Base-by-base conservation (phyloP, 345 rosid species). In the Aquilaria yunnanensis region DNA sequence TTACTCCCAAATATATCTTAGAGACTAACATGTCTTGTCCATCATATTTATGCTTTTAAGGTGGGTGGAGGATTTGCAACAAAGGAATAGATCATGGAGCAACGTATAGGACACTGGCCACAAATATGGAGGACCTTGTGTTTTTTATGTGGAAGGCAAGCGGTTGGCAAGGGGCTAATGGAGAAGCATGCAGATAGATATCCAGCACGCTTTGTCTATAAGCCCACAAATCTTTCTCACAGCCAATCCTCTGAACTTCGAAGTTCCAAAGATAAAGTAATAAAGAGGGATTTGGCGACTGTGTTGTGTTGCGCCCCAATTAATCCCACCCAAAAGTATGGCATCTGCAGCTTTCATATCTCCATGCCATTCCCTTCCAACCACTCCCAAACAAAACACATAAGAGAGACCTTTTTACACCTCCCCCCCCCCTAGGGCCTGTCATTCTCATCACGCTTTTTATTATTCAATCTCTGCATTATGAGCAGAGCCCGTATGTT, bases 301-400 rank as follows among this genome's bases (percentile, higher is more conserved):
- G 61, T 54, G 58, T n/a, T 67, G 63, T 62, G 66, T 53, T 66
- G 81, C 79, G 70, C 23, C 74, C 74, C 68, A 76, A 80, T 72
- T 68, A 76, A 80, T 67, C 72, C 71, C 59, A 61, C 63, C 23
- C 68, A 70, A 61, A 57, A 63, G 67, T 37, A 37, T 67, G 54
- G 87, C 80, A 78, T 77, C 75, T 83, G 71, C 87, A 83, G 86
- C 85, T 80, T 86, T 83, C 79, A 66, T 61, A 61, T 73, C 23
- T 72, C 87, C 96, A 83, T 84, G 89, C 88, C 90, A 85, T 82
- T 77, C 77, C 67, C 68, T 50, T 80, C 90, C 92, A 88, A 70
- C 46, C 52, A 55, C 82, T 63, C 70, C 12, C 59, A 57, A 89
- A 88, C 89, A 85, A 88, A 57, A 47, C 73, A 37, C 61, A 53